Percentiles rank a stretch among this genome's conserved stretches.
These are phyloP conservation scores for Boletus mariae DNA, from an alignment of 1,284 basidiomycete species.

Conservation along the genomic window DNA sequence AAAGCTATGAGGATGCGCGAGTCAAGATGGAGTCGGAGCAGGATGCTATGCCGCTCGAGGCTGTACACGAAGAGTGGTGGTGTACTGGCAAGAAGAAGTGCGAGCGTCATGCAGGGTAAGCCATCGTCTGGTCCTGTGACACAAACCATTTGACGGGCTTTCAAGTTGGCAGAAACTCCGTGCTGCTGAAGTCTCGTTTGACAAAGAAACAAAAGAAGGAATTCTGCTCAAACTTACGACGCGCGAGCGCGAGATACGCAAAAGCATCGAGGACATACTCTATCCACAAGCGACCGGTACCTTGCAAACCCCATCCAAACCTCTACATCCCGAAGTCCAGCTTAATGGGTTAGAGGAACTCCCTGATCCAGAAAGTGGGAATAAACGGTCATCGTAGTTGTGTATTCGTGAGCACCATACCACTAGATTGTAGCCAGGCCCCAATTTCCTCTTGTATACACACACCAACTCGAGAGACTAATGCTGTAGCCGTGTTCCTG, in stretches of 20 bases:
- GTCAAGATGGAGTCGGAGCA: constrained; percentile 23
- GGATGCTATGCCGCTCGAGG: constrained; percentile 38
- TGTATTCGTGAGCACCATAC: not conserved
- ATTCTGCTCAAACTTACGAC: constrained; percentile 59
- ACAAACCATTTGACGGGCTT: constrained; percentile 8
- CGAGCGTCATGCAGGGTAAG: constrained; percentile 71
- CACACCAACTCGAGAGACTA: not conserved
- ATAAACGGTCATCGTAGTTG: constrained; percentile 52
- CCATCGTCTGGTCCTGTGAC: constrained; percentile 13
- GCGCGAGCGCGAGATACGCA: constrained; percentile 69
- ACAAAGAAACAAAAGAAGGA: constrained; percentile 65
- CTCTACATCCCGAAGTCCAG: constrained; percentile 37
- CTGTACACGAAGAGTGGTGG: constrained; percentile 60
- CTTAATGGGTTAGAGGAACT: constrained; percentile 46
- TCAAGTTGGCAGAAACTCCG: constrained; percentile 77
- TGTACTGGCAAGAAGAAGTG: constrained; percentile 71
- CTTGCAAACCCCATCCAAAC: constrained; percentile 37
- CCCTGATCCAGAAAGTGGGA: constrained; percentile 51
- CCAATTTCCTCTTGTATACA: constrained; percentile 10
- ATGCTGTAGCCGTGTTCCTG: constrained; percentile 11
- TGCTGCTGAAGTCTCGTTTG: constrained; percentile 63
- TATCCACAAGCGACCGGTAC: constrained; percentile 44
- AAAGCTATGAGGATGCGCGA: constrained; percentile 59
- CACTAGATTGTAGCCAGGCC: constrained; percentile 14
- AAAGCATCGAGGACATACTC: constrained; percentile 64